Evolutionary conservation across 1,284 basidiomycete genomes (phyloP).

Genomic region (Ustanciosporium gigantosporum): DNA sequence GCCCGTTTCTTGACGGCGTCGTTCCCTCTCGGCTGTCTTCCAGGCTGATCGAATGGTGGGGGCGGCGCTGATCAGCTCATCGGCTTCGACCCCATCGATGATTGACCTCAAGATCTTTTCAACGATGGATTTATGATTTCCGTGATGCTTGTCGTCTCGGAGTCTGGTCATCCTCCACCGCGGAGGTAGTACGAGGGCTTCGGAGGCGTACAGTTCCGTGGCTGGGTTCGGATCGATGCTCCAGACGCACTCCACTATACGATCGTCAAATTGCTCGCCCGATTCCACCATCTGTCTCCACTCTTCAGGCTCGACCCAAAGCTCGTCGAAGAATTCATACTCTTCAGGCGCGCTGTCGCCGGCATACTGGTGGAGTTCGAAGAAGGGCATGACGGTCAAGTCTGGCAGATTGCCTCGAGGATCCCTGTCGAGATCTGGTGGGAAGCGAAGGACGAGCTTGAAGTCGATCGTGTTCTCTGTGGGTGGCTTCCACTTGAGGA

Average conservation of each 20-base stretch:
- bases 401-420: constrained; percentile 68
- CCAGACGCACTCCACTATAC: constrained; percentile 93
- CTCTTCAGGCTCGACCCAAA: constrained; percentile 84
- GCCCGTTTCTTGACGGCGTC: constrained; percentile 13
- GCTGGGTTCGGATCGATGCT: constrained; percentile 63
- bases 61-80: constrained; percentile 42
- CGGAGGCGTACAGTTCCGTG: constrained; percentile 24
- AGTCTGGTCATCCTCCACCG: constrained; percentile 58
- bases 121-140: constrained; percentile 55
- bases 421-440: constrained; percentile 65
- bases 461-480: constrained; percentile 98
- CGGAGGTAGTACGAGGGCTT: constrained; percentile 26
- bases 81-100: constrained; percentile 52
- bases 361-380: constrained; percentile 76
- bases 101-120: constrained; percentile 53
- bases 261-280: constrained; percentile 86
- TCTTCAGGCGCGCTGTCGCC: constrained; percentile 28
- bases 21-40: constrained; percentile 44
- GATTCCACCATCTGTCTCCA: constrained; percentile 89
- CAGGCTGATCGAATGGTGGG: constrained; percentile 48
- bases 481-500: constrained; percentile 96
- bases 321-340: constrained; percentile 84
- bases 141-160: constrained; percentile 57
- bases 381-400: constrained; percentile 80
- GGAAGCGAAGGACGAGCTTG: constrained; percentile 88